Conservation (phyloP, 768 basidiomycete genomes). For the Pulveroboletus sp. region DNA sequence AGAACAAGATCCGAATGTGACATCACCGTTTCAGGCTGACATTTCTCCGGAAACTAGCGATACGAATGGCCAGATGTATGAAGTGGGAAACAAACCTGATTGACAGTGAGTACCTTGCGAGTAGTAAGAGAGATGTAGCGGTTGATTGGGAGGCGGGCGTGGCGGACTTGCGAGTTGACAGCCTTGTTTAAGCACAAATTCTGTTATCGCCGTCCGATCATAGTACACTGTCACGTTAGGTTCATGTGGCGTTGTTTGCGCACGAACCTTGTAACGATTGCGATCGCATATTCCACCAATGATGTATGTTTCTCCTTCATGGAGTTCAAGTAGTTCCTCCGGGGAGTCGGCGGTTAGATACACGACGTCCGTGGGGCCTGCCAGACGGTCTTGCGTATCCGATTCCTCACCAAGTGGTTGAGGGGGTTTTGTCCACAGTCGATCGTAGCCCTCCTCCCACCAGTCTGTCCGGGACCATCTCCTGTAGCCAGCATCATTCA, state of each 20-base stretch:
- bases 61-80: background rate
- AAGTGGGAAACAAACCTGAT: slow-evolving; percentile 54
- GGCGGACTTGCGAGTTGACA: slow-evolving; percentile 63
- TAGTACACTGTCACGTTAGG: background rate
- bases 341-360: slow-evolving; percentile 95
- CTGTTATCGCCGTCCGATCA: slow-evolving; percentile 41
- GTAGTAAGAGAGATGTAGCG: slow-evolving; percentile 83
- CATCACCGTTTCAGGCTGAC: background rate
- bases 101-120: slow-evolving; percentile 95
- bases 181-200: slow-evolving; percentile 90
- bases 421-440: slow-evolving; percentile 50
- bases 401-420: slow-evolving; percentile 1
- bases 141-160: slow-evolving; percentile 94
- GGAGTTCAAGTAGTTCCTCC: slow-evolving; percentile 80
- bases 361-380: slow-evolving; percentile 55
- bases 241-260: background rate
- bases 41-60: slow-evolving; percentile 1
- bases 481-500: slow-evolving; percentile 65
- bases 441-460: slow-evolving; percentile 75
- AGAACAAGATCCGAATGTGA: background rate
- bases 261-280: slow-evolving; percentile 86
- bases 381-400: background rate
- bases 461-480: slow-evolving; percentile 84
- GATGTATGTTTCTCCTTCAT: slow-evolving; percentile 84
- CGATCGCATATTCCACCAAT: slow-evolving; percentile 96